Conservation (phyloP, 805 yeast species). For the Saccharomycopsis selenospora region DNA sequence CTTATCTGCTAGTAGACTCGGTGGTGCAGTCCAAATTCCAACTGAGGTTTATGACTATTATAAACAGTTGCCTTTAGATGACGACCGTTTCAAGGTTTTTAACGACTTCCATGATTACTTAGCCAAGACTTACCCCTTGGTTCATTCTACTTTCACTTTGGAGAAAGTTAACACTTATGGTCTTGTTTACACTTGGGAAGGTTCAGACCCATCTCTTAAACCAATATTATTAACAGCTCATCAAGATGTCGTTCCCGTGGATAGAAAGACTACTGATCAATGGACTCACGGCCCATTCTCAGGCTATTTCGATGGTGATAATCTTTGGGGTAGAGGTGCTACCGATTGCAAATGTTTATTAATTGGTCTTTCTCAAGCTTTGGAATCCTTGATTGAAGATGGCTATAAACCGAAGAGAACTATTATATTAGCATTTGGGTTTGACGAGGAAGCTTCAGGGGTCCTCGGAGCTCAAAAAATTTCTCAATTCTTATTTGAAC, state of each 20-base stretch:
- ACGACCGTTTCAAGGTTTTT: constrained; percentile 43
- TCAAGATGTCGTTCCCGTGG: constrained; percentile 77
- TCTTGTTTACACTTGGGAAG: constrained; percentile 56
- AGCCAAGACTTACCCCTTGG: constrained; percentile 45
- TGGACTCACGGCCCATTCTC: constrained; percentile 67
- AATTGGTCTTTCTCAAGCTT: constrained; percentile 57
- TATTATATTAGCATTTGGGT: constrained; percentile 60
- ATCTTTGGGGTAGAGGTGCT: constrained; percentile 72
- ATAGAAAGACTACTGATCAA: constrained; percentile 41
- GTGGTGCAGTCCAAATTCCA: constrained; percentile 56
- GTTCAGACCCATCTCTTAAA: constrained; percentile 42
- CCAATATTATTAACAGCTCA: constrained; percentile 72
- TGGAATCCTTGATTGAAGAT: constrained; percentile 44
- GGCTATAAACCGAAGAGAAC: constrained; percentile 58
- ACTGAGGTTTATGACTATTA: constrained; percentile 56
- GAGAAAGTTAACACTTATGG: constrained; percentile 57
- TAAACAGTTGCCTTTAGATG: constrained; percentile 41
- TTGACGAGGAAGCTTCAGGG: constrained; percentile 75
- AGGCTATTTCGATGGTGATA: constrained; percentile 59
- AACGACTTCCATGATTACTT: constrained; percentile 46
- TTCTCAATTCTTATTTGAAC: constrained; percentile 38
- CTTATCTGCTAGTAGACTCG: constrained; percentile 38
- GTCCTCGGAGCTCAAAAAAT: constrained; percentile 51
- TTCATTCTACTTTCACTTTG: constrained; percentile 41
- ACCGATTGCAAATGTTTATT: constrained; percentile 68